These are phyloP conservation scores for Aspergillus unguis DNA, from an alignment of 2,329 filamentous ascomycete genomes.

Conservation along the genomic window DNA sequence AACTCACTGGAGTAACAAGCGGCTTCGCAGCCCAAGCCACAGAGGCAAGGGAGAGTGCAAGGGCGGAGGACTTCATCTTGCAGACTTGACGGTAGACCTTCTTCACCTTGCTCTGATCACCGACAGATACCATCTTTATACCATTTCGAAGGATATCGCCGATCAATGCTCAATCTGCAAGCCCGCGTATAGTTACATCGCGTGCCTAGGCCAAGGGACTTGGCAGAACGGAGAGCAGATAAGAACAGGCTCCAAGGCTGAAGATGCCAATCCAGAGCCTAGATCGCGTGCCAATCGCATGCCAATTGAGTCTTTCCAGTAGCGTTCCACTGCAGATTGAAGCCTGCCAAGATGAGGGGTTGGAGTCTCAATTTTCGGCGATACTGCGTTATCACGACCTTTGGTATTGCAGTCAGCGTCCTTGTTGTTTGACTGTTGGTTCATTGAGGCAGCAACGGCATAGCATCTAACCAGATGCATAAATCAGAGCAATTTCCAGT, in stretches of 20 bases:
- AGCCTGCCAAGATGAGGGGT: constrained; percentile 9
- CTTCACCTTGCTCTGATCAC: background rate
- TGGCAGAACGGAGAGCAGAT: constrained; percentile 13
- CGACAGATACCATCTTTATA: background rate
- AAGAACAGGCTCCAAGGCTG: constrained; percentile 8
- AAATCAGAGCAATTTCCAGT: background rate
- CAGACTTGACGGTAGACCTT: background rate
- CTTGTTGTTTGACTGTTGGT: background rate
- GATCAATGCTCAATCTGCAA: background rate
- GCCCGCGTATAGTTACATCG: constrained; percentile 14
- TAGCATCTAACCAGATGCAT: too few relatives aligned
- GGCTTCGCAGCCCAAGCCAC: constrained; percentile 8
- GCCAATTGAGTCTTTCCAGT: too few relatives aligned
- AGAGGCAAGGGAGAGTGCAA: constrained; percentile 10
- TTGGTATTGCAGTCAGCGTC: background rate
- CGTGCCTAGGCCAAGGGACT: constrained; percentile 7
- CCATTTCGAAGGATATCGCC: background rate
- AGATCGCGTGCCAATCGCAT: background rate
- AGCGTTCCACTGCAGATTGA: background rate
- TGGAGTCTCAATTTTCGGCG: background rate
- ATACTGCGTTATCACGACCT: background rate
- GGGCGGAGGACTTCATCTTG: constrained; percentile 13
- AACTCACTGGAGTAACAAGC: constrained; percentile 10
- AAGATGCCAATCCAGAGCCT: background rate
- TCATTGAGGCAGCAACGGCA: too few relatives aligned